Evolutionary conservation across 768 basidiomycete species (phyloP).

Genomic region (Russula abietina): DNA sequence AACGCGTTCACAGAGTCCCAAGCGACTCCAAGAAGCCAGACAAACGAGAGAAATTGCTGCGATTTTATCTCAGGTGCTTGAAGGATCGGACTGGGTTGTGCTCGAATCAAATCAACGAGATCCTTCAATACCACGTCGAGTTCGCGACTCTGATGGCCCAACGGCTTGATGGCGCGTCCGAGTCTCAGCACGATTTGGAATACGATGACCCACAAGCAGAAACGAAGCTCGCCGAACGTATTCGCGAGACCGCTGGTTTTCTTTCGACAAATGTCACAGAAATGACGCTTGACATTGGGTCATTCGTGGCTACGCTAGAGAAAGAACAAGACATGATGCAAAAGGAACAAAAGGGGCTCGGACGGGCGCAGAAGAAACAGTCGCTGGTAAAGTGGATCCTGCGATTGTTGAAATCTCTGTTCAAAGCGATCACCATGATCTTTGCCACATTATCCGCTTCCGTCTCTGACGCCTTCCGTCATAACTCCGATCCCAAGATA

Average conservation of each 20-base stretch:
- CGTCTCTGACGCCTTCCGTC: too few relatives aligned
- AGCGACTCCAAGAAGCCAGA: constrained; percentile 4
- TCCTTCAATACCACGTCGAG: constrained; percentile 10
- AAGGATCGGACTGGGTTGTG: constrained; percentile 6
- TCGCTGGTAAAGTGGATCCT: neutral
- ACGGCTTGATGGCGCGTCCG: constrained; percentile 14
- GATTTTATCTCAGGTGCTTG: constrained; percentile 1
- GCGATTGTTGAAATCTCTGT: constrained; percentile 14
- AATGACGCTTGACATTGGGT: neutral
- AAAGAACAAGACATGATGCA: neutral
- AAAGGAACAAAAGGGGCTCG: too few relatives aligned
- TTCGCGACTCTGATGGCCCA: constrained; percentile 12
- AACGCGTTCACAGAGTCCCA: neutral
- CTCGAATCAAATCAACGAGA: constrained; percentile 10
- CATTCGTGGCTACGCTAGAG: constrained; percentile 12
- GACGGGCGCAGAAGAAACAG: too few relatives aligned
- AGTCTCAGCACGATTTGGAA: constrained; percentile 12
- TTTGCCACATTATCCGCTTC: neutral
- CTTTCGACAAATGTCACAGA: constrained; percentile 9
- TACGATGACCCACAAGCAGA: constrained; percentile 3
- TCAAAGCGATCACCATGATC: constrained; percentile 9
- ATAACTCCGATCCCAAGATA: too few relatives aligned
- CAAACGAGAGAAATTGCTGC: neutral
- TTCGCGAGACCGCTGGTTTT: constrained; percentile 1
- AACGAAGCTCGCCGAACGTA: constrained; percentile 13